Percentiles rank a stretch among this genome's conserved stretches.
These are phyloP conservation scores for Macrotyloma uniflorum DNA, from an alignment of 306 rosid genomes.

Conservation along the genomic window DNA sequence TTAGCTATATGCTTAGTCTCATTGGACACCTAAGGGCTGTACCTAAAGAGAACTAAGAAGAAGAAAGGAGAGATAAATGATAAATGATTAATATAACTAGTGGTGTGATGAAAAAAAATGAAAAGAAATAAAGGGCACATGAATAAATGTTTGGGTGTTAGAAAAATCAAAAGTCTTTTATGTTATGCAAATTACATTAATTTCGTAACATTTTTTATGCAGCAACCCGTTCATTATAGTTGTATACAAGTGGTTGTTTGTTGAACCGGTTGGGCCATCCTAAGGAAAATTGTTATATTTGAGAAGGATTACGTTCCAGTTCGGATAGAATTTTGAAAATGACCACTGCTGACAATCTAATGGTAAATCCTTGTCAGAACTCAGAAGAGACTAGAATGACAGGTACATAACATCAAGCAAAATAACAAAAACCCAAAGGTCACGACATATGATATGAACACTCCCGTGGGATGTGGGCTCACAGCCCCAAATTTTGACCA, in stretches of 20 bases:
- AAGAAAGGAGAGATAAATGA: too few species aligned
- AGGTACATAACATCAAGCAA: slow-evolving; percentile 21
- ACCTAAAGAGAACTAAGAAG: too few species aligned
- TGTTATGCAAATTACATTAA: neutral
- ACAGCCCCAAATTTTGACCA: slow-evolving; percentile 19
- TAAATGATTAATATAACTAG: too few species aligned
- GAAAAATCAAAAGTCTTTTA: neutral
- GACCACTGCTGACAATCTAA: slow-evolving; percentile 13
- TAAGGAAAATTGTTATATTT: neutral
- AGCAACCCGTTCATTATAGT: neutral
- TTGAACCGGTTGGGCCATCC: neutral
- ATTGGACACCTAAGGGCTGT: neutral
- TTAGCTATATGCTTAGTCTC: too few species aligned
- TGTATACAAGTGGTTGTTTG: neutral
- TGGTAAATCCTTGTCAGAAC: slow-evolving; percentile 29
- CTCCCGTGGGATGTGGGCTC: neutral
- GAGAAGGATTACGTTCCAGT: neutral
- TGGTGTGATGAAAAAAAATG: too few species aligned
- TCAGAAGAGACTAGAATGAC: slow-evolving; percentile 27
- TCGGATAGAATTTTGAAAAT: slow-evolving; percentile 16
- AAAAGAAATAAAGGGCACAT: too few species aligned
- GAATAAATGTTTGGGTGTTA: too few species aligned
- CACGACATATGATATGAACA: neutral
- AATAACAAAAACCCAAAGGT: neutral
- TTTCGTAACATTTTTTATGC: neutral